These are phyloP conservation scores for Mucuna pruriens DNA, from an alignment of 306 rosid genomes.

Conservation along the genomic window DNA sequence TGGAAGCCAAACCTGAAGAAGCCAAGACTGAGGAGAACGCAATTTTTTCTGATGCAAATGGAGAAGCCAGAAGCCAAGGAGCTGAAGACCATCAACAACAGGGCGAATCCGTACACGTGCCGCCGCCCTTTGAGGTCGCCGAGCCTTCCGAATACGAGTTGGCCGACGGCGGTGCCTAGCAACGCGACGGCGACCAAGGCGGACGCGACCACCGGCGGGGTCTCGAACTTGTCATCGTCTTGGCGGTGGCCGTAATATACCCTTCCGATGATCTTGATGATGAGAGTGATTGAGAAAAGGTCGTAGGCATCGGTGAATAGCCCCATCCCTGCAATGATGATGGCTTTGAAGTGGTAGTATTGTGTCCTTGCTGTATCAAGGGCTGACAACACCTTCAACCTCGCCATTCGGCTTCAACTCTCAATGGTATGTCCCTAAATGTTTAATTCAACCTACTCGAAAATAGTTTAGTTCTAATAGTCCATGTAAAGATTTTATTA, in stretches of 20 bases:
- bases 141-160: conserved; percentile 62
- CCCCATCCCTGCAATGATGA: conserved; percentile 87
- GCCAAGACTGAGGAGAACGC: conserved; percentile 62
- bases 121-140: conserved; percentile 74
- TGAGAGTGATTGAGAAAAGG: conserved; percentile 67
- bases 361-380: conserved; percentile 78
- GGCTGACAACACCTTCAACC: conserved; percentile 65
- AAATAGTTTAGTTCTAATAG: no score
- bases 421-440: background rate
- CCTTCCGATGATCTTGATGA: conserved; percentile 58
- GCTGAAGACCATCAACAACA: conserved; percentile 62
- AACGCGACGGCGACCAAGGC: conserved; percentile 52
- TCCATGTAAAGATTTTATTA: no score
- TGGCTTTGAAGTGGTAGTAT: conserved; percentile 82
- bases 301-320: conserved; percentile 82
- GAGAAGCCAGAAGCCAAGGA: conserved; percentile 75
- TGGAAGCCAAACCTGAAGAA: conserved; percentile 51
- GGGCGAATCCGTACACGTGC: conserved; percentile 60
- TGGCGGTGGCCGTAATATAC: conserved; percentile 40
- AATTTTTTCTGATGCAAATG: conserved; percentile 46
- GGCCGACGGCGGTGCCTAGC: conserved; percentile 64
- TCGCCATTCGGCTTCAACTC: conserved; percentile 41
- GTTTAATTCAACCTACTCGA: no score
- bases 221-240: background rate
- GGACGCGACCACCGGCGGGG: conserved; percentile 36